A percentile compares a stretch with the other conserved stretches of the same genome.
These are phyloP conservation scores for Botryotinia narcissicola DNA, from an alignment of 2,329 filamentous ascomycete species.

Conservation along the genomic window DNA sequence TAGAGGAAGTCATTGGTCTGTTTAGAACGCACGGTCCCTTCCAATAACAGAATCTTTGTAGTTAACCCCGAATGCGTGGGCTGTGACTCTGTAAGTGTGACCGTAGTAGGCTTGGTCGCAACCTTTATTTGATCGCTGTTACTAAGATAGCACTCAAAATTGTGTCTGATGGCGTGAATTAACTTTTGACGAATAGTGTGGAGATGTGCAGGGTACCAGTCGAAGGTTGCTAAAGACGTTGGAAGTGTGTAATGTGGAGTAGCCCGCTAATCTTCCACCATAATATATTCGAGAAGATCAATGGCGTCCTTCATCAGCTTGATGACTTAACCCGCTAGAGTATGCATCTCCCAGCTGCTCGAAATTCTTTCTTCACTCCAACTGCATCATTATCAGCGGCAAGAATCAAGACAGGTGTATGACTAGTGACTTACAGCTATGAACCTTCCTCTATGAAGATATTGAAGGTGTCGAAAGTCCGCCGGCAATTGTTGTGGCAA, in stretches of 20 bases:
- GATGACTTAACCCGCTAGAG: neutral
- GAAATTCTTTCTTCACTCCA: fast-evolving
- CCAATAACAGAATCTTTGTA: neutral
- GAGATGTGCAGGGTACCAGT: neutral
- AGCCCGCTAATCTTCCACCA: fast-evolving
- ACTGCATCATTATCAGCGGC: neutral
- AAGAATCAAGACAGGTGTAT: neutral
- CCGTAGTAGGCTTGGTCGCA: neutral
- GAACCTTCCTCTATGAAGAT: too few species aligned
- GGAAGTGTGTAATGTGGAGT: neutral
- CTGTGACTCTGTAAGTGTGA: neutral
- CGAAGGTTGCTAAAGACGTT: neutral
- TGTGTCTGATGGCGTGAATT: neutral
- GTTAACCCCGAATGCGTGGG: neutral
- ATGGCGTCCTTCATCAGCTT: neutral
- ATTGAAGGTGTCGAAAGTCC: neutral
- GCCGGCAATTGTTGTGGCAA: neutral
- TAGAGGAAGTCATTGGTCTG: neutral
- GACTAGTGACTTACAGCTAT: neutral
- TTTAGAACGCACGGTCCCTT: neutral
- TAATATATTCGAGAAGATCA: neutral
- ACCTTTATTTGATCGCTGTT: neutral
- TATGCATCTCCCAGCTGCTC: neutral
- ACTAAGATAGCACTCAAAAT: neutral
- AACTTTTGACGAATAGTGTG: neutral